Conservation (phyloP, 1,284 basidiomycete species). For the Anthracocystis setariae region DNA sequence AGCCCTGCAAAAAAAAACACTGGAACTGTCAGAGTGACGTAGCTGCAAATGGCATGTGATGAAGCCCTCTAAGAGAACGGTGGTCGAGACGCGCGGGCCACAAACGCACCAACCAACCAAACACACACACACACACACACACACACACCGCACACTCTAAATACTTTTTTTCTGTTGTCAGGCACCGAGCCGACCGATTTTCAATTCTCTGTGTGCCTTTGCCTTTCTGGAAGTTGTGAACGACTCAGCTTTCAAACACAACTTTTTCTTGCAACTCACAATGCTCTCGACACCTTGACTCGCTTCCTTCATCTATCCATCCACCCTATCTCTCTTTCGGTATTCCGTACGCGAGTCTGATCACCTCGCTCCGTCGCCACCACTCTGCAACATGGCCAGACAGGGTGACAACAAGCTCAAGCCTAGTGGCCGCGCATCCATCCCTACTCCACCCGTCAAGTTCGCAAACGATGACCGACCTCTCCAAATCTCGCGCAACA, state of each 20-base stretch:
- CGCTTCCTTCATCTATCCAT: conserved; percentile 11
- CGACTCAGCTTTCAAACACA: conserved; percentile 25
- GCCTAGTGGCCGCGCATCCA: conserved; percentile 33
- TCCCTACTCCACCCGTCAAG: conserved; percentile 39
- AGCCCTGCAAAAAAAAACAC: neutral
- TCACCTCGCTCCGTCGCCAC: conserved; percentile 7
- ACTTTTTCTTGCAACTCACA: neutral
- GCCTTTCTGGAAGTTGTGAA: neutral
- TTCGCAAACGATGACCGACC: conserved; percentile 28
- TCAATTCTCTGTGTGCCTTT: neutral
- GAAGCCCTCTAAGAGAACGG: neutral
- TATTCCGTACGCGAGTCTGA: conserved; percentile 11
- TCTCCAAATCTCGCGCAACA: conserved; percentile 11
- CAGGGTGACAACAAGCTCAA: conserved; percentile 25
- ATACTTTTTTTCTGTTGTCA: neutral
- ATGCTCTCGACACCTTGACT: neutral
- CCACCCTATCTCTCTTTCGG: neutral
- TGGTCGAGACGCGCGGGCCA: conserved; percentile 12
- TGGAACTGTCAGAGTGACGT: neutral
- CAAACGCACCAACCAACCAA: neutral
- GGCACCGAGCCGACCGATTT: too few species aligned
- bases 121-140: neutral
- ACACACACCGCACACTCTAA: neutral
- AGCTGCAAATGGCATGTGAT: conserved; percentile 1
- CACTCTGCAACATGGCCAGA: conserved; percentile 7